Percentiles rank a stretch among this genome's conserved stretches.
These are phyloP conservation scores for Paraleonurus japonicus DNA, from an alignment of 257 asterid species.

Conservation along the genomic window DNA sequence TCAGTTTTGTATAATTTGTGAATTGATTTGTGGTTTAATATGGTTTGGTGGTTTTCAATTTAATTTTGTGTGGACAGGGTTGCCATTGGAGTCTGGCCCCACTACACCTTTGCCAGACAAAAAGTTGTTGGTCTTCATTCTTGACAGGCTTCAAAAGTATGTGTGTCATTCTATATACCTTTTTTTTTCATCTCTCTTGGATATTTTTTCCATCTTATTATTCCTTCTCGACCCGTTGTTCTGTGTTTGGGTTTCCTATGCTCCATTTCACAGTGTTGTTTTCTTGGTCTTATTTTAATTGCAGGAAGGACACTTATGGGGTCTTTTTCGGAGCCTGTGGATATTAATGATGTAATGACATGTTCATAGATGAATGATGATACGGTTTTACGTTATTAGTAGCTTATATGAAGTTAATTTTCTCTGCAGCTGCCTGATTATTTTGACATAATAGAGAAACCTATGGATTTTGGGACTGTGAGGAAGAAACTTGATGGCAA, in stretches of 20 bases:
- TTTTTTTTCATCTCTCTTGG: constrained; percentile 26
- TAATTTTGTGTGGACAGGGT: constrained; percentile 73
- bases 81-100: constrained; percentile 84
- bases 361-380: not conserved
- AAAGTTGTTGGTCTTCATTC: constrained; percentile 87
- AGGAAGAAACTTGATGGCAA: constrained; percentile 72
- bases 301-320: constrained; percentile 94
- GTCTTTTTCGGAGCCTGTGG: constrained; percentile 96
- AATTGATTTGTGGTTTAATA: constrained; percentile 31
- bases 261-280: constrained; percentile 13
- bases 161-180: constrained; percentile 30
- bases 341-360: constrained; percentile 69
- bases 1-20: constrained; percentile 21
- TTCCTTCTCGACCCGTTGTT: constrained; percentile 24
- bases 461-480: constrained; percentile 96
- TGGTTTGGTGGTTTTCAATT: constrained; percentile 38
- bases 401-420: constrained; percentile 31
- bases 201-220: constrained; percentile 17
- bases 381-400: not conserved
- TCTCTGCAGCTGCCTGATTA: constrained; percentile 91
- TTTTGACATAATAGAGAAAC: constrained; percentile 75
- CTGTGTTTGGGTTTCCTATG: constrained; percentile 21
- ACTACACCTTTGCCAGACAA: constrained; percentile 97
- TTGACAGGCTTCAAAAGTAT: constrained; percentile 99
- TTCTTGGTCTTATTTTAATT: constrained; percentile 29